Percentiles rank a stretch among this genome's conserved stretches.
Evolutionary conservation across 441 rosid species (phyloP).

Genomic region (Hura crepitans): DNA sequence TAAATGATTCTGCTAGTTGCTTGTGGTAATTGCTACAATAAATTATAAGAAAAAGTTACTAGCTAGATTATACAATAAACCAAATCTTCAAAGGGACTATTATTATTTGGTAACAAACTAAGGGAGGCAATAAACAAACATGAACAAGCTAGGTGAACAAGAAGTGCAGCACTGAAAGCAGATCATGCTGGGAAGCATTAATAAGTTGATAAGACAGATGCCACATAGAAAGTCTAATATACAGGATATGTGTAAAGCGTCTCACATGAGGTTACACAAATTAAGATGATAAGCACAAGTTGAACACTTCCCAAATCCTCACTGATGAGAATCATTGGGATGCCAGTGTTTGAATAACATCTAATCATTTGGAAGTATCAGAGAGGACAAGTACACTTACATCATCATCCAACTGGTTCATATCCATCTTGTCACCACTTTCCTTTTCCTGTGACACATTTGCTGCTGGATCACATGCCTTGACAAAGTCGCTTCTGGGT

Average conservation of each 20-base stretch:
- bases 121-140: too few species aligned
- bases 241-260: not conserved
- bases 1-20: too few species aligned
- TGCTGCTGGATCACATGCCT: slow-evolving; percentile 31
- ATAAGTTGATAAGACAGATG: not conserved
- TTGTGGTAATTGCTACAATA: too few species aligned
- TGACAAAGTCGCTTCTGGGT: slow-evolving; percentile 26
- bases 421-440: slow-evolving; percentile 24
- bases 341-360: not conserved
- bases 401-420: slow-evolving; percentile 35
- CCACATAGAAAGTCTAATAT: not conserved
- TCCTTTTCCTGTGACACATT: slow-evolving; percentile 29
- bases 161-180: not conserved
- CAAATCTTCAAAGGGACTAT: too few species aligned
- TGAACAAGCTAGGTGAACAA: too few species aligned
- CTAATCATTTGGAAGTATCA: slow-evolving; percentile 11
- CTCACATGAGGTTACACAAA: not conserved
- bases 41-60: too few species aligned
- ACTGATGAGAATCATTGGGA: slow-evolving; percentile 11
- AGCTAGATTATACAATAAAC: too few species aligned
- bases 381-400: slow-evolving; percentile 31
- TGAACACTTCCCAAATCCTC: not conserved
- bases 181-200: not conserved
- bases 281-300: not conserved
- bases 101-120: too few species aligned